phyloP scores from a whole-genome alignment of 2,329 filamentous ascomycete genomes.

The Tetracladium maxilliforme region DNA sequence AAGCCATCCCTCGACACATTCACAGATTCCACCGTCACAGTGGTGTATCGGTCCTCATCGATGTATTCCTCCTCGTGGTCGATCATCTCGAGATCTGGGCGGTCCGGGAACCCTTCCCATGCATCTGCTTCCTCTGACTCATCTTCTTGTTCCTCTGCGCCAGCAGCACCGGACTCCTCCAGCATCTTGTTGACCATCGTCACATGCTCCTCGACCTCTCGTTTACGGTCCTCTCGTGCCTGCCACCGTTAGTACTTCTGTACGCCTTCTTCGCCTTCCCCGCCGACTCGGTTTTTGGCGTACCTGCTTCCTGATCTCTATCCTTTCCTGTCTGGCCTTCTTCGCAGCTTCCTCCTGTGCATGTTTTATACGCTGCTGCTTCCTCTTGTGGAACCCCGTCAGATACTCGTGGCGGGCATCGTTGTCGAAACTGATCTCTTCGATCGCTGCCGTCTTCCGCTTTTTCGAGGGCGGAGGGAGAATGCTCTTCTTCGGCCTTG shows the following conservation, averaged over 20 bases:
- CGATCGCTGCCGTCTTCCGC: conserved; percentile 46
- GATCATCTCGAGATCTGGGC: conserved; percentile 26
- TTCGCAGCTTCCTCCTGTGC: conserved; percentile 72
- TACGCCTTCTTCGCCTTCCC: neutral
- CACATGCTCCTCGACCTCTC: conserved; percentile 72
- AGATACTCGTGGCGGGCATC: conserved; percentile 73
- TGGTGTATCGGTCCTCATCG: conserved; percentile 91
- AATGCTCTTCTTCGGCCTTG: conserved; percentile 38
- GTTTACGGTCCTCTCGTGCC: conserved; percentile 71
- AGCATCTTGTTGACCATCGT: conserved; percentile 59
- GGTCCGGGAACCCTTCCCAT: conserved; percentile 52
- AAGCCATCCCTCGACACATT: conserved; percentile 64
- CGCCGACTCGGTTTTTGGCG: too few species aligned
- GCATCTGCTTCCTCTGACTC: conserved; percentile 32
- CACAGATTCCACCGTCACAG: conserved; percentile 84
- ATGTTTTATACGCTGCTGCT: conserved; percentile 68
- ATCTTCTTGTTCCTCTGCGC: conserved; percentile 18
- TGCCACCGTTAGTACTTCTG: conserved; percentile 23
- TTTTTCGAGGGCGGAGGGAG: conserved; percentile 51
- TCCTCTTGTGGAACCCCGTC: conserved; percentile 94
- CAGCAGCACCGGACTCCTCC: conserved; percentile 38
- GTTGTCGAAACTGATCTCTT: conserved; percentile 77
- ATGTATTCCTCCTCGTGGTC: conserved; percentile 88
- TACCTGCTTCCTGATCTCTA: conserved; percentile 64
- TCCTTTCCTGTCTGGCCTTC: conserved; percentile 62